Base-by-base conservation (phyloP, 176 grass and related monocot genomes). In the Carex myosuroides region DNA sequence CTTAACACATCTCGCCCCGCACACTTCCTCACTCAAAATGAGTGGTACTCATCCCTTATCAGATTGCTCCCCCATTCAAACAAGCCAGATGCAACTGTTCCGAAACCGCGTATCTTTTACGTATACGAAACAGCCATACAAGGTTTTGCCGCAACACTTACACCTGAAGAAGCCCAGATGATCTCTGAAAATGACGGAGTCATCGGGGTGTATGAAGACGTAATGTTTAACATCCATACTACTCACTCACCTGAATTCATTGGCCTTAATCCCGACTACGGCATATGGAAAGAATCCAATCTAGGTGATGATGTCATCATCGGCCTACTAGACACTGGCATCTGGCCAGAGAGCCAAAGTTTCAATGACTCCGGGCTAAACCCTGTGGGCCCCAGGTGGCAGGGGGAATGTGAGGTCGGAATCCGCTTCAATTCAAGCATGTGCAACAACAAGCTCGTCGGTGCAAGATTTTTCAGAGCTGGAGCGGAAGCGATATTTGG, bases 401-500 rank as follows among this genome's bases (percentile, higher is more conserved):
- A 18, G 5, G 86, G 80, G 17, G n/a, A 77, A 65, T 88, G 86
- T 65, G 70, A 84, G 60, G 57, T 21, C 1, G 81, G 86, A 14
- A 67, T 29, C 30, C 41, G 86, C 3, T 88, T 88, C 68, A 58
- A 69, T 67, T 62, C 70, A 0, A 68, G 50, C 69, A 60, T 76
- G 55, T 88, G 86, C 59, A 88, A 88, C 57, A 88, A 88, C 81
- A 84, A 84, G 70, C 44, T 88, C 6, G 22, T 88, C 9, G 86
- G 86, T 68, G 80, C 80, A 66, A 56, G 86, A 22, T 84, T 69
- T 48, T 69, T 84, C 29, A 42, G 3, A 8, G 56, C 58, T 4
- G 86, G 70, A 17, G 54, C 53, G 0, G 39, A 33, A 63, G 70
- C 69, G 21, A 50, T 50, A 50, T 2, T 83, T 64, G 60, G 58